These are phyloP conservation scores for Parathielavia hyrcaniae DNA, from an alignment of 495 filamentous ascomycete species.

Conservation along the genomic window DNA sequence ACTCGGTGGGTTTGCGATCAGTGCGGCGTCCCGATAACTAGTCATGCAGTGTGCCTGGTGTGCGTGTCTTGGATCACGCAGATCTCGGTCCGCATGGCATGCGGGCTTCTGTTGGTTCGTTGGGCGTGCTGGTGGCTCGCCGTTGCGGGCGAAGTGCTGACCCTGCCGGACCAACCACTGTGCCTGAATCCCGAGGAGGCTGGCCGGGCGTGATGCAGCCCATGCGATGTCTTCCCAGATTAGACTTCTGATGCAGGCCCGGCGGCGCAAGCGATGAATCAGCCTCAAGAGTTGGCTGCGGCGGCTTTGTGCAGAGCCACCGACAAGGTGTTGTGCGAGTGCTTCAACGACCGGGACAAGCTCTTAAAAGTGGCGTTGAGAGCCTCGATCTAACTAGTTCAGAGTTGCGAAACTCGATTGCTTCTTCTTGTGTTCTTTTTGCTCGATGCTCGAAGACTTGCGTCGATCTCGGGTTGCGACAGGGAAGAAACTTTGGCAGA, in stretches of 20 bases:
- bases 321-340: not conserved
- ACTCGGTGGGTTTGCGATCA: constrained; percentile 7
- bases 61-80: constrained; percentile 14
- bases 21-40: constrained; percentile 14
- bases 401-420: no score
- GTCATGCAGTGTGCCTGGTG: constrained; percentile 9
- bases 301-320: not conserved
- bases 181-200: constrained; percentile 12
- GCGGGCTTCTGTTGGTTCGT: constrained; percentile 22
- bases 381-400: no score
- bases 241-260: constrained; percentile 18
- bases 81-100: constrained; percentile 23
- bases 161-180: constrained; percentile 25
- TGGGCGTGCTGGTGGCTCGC: constrained; percentile 18
- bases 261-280: constrained; percentile 3
- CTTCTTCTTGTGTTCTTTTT: no score
- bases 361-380: no score
- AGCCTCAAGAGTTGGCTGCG: not conserved
- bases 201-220: constrained; percentile 22
- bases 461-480: no score
- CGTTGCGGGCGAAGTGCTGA: constrained; percentile 27
- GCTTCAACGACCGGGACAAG: not conserved
- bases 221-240: constrained; percentile 22
- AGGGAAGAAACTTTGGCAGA: no score
- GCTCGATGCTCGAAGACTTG: no score